Evolutionary conservation across 2,329 filamentous ascomycete genomes (phyloP).

Genomic region (Fusarium clavum): DNA sequence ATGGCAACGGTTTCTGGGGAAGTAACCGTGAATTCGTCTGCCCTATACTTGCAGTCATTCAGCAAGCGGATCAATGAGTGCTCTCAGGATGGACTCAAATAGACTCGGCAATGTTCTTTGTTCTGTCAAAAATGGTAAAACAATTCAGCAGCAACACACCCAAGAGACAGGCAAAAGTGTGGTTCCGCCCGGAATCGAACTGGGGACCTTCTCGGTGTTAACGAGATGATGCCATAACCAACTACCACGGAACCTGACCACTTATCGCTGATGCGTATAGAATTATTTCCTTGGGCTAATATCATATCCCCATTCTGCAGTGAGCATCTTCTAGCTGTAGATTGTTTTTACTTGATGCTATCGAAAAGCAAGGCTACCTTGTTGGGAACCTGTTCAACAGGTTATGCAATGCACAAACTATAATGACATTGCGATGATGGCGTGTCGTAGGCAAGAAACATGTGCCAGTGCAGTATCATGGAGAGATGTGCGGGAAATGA

Average conservation of each 20-base stretch:
- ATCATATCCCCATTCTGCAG: neutral
- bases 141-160: too few relatives aligned
- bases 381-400: too few relatives aligned
- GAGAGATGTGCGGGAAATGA: neutral
- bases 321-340: neutral
- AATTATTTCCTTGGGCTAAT: fast-evolving
- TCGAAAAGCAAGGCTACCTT: too few relatives aligned
- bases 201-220: conserved; percentile 35
- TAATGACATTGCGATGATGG: neutral
- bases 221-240: conserved; percentile 36
- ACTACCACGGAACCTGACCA: conserved; percentile 25
- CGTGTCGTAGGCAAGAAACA: neutral
- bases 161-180: neutral
- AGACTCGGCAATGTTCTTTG: neutral
- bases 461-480: neutral
- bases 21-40: too few relatives aligned
- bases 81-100: too few relatives aligned
- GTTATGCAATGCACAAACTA: neutral
- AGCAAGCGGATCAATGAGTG: too few relatives aligned
- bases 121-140: neutral
- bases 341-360: neutral
- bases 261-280: neutral
- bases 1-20: neutral
- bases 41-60: too few relatives aligned
- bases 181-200: conserved; percentile 33